Conservation (phyloP, 768 basidiomycete genomes). For the Sarcodon aspratus region DNA sequence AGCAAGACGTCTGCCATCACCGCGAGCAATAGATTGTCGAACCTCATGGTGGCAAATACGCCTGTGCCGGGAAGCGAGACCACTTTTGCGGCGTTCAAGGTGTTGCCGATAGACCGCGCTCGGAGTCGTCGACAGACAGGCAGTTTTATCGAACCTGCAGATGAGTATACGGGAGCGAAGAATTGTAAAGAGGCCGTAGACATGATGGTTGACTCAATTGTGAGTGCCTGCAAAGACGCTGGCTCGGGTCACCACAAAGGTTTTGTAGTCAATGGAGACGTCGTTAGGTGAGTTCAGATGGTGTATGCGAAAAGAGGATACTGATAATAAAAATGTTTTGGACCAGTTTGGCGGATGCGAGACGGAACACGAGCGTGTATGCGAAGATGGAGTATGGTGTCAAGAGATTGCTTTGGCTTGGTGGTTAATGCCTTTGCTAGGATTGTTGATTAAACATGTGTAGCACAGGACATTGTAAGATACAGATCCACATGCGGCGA, state of each 20-base stretch:
- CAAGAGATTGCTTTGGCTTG: slow-evolving; percentile 84
- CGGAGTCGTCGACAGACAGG: slow-evolving; percentile 34
- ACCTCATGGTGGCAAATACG: slow-evolving; percentile 25
- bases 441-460: too few relatives aligned
- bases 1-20: slow-evolving; percentile 4
- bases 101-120: slow-evolving; percentile 60
- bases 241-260: slow-evolving; percentile 31
- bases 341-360: slow-evolving; percentile 68
- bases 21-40: slow-evolving; percentile 14
- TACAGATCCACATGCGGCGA: neutral
- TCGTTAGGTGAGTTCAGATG: slow-evolving; percentile 55
- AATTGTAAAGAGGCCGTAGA: slow-evolving; percentile 74
- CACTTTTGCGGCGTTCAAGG: slow-evolving; percentile 69
- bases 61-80: slow-evolving; percentile 22
- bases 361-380: slow-evolving; percentile 74
- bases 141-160: slow-evolving; percentile 43
- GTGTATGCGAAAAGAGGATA: neutral
- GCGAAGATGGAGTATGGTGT: slow-evolving; percentile 92
- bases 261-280: slow-evolving; percentile 56
- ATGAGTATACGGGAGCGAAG: slow-evolving; percentile 46
- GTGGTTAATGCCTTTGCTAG: slow-evolving; percentile 30
- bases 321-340: slow-evolving; percentile 1
- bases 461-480: neutral
- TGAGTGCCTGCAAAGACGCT: slow-evolving; percentile 52
- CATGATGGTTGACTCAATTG: slow-evolving; percentile 61